Conservation (phyloP, 1,284 basidiomycete genomes). For the Apiotrichum porosum region DNA sequence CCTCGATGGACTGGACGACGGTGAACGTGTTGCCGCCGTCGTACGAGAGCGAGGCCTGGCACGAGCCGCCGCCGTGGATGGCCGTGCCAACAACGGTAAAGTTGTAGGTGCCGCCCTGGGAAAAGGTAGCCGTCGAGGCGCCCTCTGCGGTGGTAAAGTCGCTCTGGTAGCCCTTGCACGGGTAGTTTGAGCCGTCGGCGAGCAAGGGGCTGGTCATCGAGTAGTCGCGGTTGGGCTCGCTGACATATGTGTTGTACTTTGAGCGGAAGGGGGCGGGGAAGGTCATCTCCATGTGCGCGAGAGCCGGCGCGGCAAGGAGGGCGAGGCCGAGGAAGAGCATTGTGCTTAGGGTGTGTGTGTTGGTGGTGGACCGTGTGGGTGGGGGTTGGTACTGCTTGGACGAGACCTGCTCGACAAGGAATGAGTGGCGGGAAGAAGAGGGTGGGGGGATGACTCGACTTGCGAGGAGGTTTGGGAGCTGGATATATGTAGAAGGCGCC, state of each 20-base stretch:
- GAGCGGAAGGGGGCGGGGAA: slow-evolving; percentile 39
- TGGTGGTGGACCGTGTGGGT: too few species aligned
- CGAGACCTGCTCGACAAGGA: too few species aligned
- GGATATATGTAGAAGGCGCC: too few species aligned
- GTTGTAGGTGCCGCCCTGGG: slow-evolving; percentile 30
- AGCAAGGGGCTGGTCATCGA: slow-evolving; percentile 43
- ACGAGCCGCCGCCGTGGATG: slow-evolving; percentile 48
- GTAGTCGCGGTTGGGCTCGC: slow-evolving; percentile 41
- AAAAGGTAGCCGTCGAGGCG: slow-evolving; percentile 32
- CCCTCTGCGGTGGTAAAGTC: slow-evolving; percentile 17
- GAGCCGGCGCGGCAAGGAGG: slow-evolving; percentile 16
- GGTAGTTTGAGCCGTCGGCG: slow-evolving; percentile 38
- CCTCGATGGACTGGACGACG: slow-evolving; percentile 46
- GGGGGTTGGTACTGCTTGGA: too few species aligned
- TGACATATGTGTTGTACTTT: slow-evolving; percentile 32
- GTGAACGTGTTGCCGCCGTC: slow-evolving; percentile 48
- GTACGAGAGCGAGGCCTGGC: slow-evolving; percentile 48
- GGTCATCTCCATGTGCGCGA: slow-evolving; percentile 42
- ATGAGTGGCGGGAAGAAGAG: too few species aligned
- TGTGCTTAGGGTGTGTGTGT: background rate
- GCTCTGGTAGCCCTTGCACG: slow-evolving; percentile 50
- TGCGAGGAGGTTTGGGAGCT: too few species aligned
- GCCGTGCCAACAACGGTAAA: slow-evolving; percentile 43
- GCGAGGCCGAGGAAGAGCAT: slow-evolving; percentile 6
- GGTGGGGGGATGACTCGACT: too few species aligned